Percentiles rank a stretch among this genome's conserved stretches.
phyloP scores from a whole-genome alignment of 805 yeast species.

The Sugiyamaella smithiae region DNA sequence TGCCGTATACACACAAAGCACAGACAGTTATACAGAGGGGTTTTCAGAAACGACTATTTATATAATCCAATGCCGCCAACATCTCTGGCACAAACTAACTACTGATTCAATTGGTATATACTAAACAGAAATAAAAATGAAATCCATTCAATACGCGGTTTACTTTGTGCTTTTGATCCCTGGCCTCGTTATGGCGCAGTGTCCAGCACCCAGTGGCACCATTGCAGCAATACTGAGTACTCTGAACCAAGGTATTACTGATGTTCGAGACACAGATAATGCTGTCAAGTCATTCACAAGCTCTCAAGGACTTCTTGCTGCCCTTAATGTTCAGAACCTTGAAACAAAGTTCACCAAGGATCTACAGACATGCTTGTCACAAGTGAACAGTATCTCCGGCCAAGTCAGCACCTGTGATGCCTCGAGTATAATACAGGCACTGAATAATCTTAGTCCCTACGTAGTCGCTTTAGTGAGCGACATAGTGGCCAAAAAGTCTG shows the following conservation, averaged over 20 bases:
- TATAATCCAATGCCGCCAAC: no score
- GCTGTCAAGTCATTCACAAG: constrained; percentile 9
- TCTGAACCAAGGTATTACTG: constrained; percentile 11
- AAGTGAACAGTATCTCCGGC: constrained; percentile 8
- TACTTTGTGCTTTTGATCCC: no score
- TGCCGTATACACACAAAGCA: no score
- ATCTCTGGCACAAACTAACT: no score
- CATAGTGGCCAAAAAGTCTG: constrained; percentile 25
- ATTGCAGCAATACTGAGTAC: constrained; percentile 8
- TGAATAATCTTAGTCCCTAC: constrained; percentile 16
- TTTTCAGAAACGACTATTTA: no score
- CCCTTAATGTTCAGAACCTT: constrained; percentile 29
- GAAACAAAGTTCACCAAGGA: constrained; percentile 23
- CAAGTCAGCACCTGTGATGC: constrained; percentile 17
- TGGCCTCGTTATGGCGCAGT: not conserved
- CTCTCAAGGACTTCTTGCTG: constrained; percentile 28
- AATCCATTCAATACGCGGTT: no score
- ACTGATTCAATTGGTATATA: no score
- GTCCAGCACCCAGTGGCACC: not conserved
- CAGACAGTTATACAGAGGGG: no score
- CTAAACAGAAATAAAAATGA: no score
- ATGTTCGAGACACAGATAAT: constrained; percentile 11
- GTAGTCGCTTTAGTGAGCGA: constrained; percentile 23
- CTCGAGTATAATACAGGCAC: constrained; percentile 11
- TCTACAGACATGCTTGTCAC: constrained; percentile 11